Base-by-base conservation (phyloP, 1,284 basidiomycete species). In the Fomitopsis pinicola region DNA sequence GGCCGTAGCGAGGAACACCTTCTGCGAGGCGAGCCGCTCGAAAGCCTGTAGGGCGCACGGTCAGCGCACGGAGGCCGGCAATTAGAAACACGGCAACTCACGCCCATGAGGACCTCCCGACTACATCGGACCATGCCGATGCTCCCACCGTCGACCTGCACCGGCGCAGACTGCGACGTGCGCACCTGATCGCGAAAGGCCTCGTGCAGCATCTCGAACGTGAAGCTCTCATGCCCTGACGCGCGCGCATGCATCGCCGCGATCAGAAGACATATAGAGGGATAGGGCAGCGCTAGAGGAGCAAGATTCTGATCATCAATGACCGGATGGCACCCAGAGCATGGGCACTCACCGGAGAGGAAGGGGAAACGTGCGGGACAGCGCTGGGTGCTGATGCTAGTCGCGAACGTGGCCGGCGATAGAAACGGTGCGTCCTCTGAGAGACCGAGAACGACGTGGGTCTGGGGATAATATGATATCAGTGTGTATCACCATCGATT, bases 121-220 rank as follows among this genome's bases (percentile, higher is more conserved):
- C 81, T 81, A 66, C 88, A 89, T 33, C 78, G 79, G 30, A 86
- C 76, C 89, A 92, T 91, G 2, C 89, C 89, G 59, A 92, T 87
- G 57, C 84, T 84, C 3, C 85, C 86, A 3, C 89, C 88, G 58
- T 85, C 84, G 35, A 91, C 71, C 60, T 87, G 85, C n/a, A 92
- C 83, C 1, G 90, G 90, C 0, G 89, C 89, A 15, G 86, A 83
- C 17, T 79, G 78, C 4, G 88, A 88, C 19, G 83, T 79, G 28
- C 86, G 84, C 19, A 89, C 79, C 72, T 91, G 89, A 61, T 82
- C 82, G 36, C 81, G 80, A 71, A 91, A 89, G 19, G 78, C 76
- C 54, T 90, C 86, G 63, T 86, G 77, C 3, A 94, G 78, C 87
- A 92, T 89, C 70, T 92, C 91, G 69, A 93, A 94, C 2, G 87